These are phyloP conservation scores for Neolentinus lepideus DNA, from an alignment of 1,284 basidiomycete species.

Conservation along the genomic window DNA sequence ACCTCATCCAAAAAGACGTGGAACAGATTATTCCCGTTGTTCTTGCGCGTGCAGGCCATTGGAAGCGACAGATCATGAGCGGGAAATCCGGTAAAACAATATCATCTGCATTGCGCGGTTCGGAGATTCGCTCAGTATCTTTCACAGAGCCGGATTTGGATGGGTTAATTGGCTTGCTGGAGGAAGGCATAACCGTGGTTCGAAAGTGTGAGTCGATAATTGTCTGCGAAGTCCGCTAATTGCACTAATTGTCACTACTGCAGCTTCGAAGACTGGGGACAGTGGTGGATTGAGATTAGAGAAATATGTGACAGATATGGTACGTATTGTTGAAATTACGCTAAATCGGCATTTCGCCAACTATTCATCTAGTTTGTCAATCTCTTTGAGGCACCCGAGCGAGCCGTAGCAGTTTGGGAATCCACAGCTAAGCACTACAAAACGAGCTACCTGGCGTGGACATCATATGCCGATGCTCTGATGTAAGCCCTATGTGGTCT, in stretches of 20 bases:
- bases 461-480: constrained; percentile 56
- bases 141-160: constrained; percentile 41
- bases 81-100: constrained; percentile 31
- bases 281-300: constrained; percentile 64
- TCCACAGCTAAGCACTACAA: constrained; percentile 58
- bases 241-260: background rate
- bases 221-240: no score
- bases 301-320: constrained; percentile 70
- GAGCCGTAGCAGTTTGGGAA: constrained; percentile 55
- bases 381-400: constrained; percentile 40
- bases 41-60: constrained; percentile 59
- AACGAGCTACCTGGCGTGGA: constrained; percentile 65
- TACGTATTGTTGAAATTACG: constrained; percentile 31
- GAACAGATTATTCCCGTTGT: constrained; percentile 65
- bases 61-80: constrained; percentile 47
- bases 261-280: constrained; percentile 40
- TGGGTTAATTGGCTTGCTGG: constrained; percentile 45
- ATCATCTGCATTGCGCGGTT: no score
- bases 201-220: constrained; percentile 35
- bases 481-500: constrained; percentile 38
- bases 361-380: constrained; percentile 33
- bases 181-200: constrained; percentile 54
- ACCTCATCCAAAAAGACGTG: constrained; percentile 46
- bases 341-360: background rate
- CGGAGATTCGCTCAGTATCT: background rate